Conservation (phyloP, 2,329 filamentous ascomycete genomes). For the Hymenotorrendiella dingleyae region DNA sequence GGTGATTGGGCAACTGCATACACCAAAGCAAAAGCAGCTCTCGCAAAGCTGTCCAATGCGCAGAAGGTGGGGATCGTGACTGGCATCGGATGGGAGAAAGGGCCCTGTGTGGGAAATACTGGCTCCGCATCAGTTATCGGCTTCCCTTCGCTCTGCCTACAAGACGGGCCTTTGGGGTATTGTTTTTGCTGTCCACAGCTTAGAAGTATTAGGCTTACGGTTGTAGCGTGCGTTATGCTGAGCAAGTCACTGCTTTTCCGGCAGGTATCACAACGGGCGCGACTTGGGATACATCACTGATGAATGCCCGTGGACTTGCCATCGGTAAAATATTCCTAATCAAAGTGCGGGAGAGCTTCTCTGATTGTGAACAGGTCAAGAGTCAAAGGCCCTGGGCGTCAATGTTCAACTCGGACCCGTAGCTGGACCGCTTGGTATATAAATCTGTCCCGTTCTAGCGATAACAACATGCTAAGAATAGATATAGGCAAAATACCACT, state of each 20-base stretch:
- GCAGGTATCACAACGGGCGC: constrained; percentile 73
- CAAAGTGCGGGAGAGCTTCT: too few relatives aligned
- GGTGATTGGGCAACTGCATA: constrained; percentile 62
- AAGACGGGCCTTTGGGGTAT: constrained; percentile 70
- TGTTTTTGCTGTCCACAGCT: background rate
- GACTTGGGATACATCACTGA: constrained; percentile 73
- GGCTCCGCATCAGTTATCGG: constrained; percentile 49
- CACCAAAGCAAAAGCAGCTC: constrained; percentile 59
- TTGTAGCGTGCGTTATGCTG: constrained; percentile 54
- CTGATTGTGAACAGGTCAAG: constrained; percentile 56
- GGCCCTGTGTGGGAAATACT: constrained; percentile 61
- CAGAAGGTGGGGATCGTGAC: constrained; percentile 79
- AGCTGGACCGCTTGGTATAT: constrained; percentile 69
- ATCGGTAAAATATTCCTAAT: constrained; percentile 49
- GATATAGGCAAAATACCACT: too few relatives aligned
- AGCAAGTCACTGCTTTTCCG: constrained; percentile 69
- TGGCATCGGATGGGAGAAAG: constrained; percentile 70
- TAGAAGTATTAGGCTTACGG: too few relatives aligned
- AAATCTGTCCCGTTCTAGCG: constrained; percentile 49
- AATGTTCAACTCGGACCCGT: constrained; percentile 72
- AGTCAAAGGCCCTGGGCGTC: constrained; percentile 64
- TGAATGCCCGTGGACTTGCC: constrained; percentile 61
- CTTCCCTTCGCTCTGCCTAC: constrained; percentile 70
- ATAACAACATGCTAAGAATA: too few relatives aligned
- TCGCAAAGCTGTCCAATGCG: constrained; percentile 62